Evolutionary conservation across 2,329 filamentous ascomycete species (phyloP).

Genomic region (Cytospora piceicola): DNA sequence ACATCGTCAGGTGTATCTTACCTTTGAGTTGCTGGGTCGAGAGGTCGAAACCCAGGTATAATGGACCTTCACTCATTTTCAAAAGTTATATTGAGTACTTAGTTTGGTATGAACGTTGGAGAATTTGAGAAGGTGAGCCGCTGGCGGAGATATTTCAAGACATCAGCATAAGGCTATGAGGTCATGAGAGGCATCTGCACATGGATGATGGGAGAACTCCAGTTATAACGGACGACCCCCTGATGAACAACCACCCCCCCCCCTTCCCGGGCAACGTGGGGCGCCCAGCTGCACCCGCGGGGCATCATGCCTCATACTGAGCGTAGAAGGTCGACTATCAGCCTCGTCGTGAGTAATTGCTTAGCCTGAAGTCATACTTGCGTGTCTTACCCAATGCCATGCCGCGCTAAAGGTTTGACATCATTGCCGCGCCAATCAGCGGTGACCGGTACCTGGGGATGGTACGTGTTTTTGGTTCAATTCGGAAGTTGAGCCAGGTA

Average conservation of each 20-base stretch:
- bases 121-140: neutral
- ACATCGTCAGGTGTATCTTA: neutral
- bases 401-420: constrained; percentile 15
- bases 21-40: constrained; percentile 97
- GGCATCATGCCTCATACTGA: constrained; percentile 12
- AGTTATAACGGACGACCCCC: neutral
- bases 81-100: neutral
- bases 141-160: neutral
- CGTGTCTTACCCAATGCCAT: constrained; percentile 16
- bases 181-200: constrained; percentile 1
- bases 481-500: constrained; percentile 6
- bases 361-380: constrained; percentile 24
- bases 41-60: constrained; percentile 93
- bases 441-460: constrained; percentile 19
- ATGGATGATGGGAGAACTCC: neutral
- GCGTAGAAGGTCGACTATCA: constrained; percentile 28
- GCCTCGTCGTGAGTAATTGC: constrained; percentile 26
- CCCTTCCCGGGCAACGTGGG: constrained; percentile 9
- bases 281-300: constrained; percentile 10
- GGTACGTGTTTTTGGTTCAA: neutral
- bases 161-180: neutral
- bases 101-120: neutral
- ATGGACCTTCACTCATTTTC: constrained; percentile 49
- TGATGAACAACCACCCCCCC: no score
- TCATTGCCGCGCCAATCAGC: constrained; percentile 30